These are phyloP conservation scores for Tulasnella sp. DNA, from an alignment of 768 basidiomycete genomes.

Conservation along the genomic window DNA sequence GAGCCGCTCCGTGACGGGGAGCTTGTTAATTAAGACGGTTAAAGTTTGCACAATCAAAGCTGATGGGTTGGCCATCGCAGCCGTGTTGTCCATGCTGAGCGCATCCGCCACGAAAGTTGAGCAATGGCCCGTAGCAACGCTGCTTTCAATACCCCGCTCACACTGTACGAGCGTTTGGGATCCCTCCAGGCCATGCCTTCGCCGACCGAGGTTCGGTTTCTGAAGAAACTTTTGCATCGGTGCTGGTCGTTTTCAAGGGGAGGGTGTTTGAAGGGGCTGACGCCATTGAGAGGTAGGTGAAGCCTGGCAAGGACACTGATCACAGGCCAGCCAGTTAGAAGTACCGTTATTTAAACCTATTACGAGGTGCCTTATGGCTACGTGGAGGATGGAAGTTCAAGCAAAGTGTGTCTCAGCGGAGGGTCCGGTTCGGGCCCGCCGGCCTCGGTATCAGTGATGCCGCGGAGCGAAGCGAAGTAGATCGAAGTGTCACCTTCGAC, in stretches of 20 bases:
- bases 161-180: conserved; percentile 13
- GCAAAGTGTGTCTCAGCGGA: neutral
- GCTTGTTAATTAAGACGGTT: conserved; percentile 13
- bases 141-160: neutral
- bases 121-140: neutral
- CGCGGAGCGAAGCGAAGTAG: no score
- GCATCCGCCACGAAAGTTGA: neutral
- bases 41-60: neutral
- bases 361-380: neutral
- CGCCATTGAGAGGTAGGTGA: neutral
- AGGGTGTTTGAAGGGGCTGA: neutral
- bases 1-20: neutral
- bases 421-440: no score
- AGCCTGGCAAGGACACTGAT: neutral
- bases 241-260: neutral
- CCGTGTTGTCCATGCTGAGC: conserved; percentile 16
- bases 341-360: neutral
- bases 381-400: neutral
- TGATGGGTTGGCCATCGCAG: neutral
- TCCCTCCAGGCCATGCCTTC: conserved; percentile 24
- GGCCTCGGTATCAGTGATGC: no score
- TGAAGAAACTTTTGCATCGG: neutral
- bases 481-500: no score
- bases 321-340: neutral
- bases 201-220: neutral